Base-by-base conservation (phyloP, 805 yeast species). In the Candida tallmaniae region DNA sequence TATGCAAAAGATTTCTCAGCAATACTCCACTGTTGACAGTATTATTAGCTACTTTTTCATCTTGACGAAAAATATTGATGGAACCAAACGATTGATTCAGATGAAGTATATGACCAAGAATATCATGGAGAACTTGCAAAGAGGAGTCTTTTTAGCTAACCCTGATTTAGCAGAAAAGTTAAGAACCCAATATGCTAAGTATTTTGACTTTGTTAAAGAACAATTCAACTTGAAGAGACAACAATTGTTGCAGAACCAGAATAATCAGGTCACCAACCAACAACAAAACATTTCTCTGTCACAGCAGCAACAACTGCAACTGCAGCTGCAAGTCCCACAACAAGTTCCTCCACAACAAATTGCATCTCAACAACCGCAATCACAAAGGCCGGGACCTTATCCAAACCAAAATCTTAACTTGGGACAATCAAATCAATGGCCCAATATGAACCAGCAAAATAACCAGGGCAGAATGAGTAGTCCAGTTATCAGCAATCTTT, bases 61-160 rank as follows among this genome's bases (percentile, higher is more conserved):
- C 39, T 66, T 85, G 40, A 83, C 95, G 1, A 78, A 80, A 47
- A 83, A 83, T 54, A 73, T 70, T 31, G 84, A 79, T 32, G 89
- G 85, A 7, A 82, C 95, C 1, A 78, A 76, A 48, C 74, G 84
- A 45, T 72, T 88, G 39, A 70, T 88, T 40, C 89, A 83, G 52
- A 76, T 84, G 69, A 80, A 86, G 57, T 72, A 78, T 40, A 80
- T 86, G 80, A 78, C 85, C 28, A 80, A 78, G 49, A 83, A 80
- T 51, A 83, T 86, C 40, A 60, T 80, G 45, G 93, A 85, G 33
- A 78, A 74, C 29, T 65, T 86, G 44, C 73, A 78, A 38, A 68
- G 76, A 42, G 81, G 81, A 4, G 65, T 72, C 15, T 86, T 73
- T 50, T 73, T 79, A 42, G 89, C 89, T 1, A 75, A 77, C n/a